Base-by-base conservation (phyloP, 176 grass and related monocot species). In the Juncus inflexus region DNA sequence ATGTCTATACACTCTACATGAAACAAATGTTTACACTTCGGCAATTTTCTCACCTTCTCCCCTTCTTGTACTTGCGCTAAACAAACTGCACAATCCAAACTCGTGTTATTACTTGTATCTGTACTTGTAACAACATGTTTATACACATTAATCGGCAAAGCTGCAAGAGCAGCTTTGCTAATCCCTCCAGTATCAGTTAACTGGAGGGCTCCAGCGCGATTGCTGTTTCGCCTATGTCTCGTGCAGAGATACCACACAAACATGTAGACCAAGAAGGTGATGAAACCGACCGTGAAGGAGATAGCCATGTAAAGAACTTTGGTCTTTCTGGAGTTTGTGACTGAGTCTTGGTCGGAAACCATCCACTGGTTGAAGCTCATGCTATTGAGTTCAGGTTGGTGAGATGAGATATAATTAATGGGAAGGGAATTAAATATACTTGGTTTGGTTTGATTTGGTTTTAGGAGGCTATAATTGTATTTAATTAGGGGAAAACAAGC, bases 221-320 rank as follows among this genome's bases (percentile, higher is more conserved):
- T 2, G 66, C 9, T 52, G 0, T 14, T 2, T 3, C 62, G 56
- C 3, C 74, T 11, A 7, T 75, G 60, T 42, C 65, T 7, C 38
- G 9, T 55, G 65, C 88, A 84, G 67, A 62, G 3, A 80, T 69
- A 83, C 80, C 83, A 86, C 51, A 91, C 8, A 60, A 82, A 62
- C 69, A 91, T 63, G 65, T 84, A 87, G 50, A 80, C 9, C 12
- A 91, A 69, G 73, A 91, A 81, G 43, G 74, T 75, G 64, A 83
- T 64, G 76, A 91, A 61, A 64, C 88, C 84, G 64, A 91, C 84
- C 83, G 77, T 62, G 80, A 91, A 80, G 69, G 88, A 86, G 51
- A 91, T 83, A 2, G 52, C 79, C 76, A 83, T 77, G 87, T 86
- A 90, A 10, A 90, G 52, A 50, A 86, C 77, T 73, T 79, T 74